A percentile compares a stretch with the other conserved stretches of the same genome.
These are phyloP conservation scores for Beauveria brongniartii DNA, from an alignment of 2,329 filamentous ascomycete genomes.

Conservation along the genomic window DNA sequence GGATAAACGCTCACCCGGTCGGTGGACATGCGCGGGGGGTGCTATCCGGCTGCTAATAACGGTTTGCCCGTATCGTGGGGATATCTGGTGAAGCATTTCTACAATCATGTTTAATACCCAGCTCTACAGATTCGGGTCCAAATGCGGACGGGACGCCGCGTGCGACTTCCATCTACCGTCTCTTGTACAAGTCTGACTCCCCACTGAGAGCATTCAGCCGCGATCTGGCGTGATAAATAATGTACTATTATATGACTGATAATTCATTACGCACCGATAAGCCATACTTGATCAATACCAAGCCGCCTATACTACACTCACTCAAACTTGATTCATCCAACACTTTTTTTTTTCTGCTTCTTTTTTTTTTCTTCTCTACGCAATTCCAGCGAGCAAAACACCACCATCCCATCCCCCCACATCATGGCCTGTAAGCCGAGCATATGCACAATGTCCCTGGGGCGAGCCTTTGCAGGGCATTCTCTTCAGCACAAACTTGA, in stretches of 20 bases:
- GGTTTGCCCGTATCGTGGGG: neutral
- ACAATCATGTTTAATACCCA: neutral
- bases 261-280: neutral
- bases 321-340: neutral
- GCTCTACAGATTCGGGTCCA: neutral
- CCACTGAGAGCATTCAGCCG: neutral
- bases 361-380: no score
- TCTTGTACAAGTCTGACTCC: no score
- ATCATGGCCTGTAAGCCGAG: constrained; percentile 38
- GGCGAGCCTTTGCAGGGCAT: constrained; percentile 61
- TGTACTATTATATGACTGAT: neutral
- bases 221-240: neutral
- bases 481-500: constrained; percentile 58
- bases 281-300: neutral
- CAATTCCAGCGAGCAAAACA: neutral
- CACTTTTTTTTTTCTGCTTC: neutral
- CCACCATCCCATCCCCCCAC: neutral
- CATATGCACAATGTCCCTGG: constrained; percentile 71
- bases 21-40: neutral
- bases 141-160: neutral
- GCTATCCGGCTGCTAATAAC: neutral
- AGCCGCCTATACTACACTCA: neutral
- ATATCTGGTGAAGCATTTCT: neutral
- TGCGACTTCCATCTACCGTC: neutral
- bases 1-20: neutral